These are phyloP conservation scores for Garcia nutans DNA, from an alignment of 345 rosid species.

Conservation along the genomic window DNA sequence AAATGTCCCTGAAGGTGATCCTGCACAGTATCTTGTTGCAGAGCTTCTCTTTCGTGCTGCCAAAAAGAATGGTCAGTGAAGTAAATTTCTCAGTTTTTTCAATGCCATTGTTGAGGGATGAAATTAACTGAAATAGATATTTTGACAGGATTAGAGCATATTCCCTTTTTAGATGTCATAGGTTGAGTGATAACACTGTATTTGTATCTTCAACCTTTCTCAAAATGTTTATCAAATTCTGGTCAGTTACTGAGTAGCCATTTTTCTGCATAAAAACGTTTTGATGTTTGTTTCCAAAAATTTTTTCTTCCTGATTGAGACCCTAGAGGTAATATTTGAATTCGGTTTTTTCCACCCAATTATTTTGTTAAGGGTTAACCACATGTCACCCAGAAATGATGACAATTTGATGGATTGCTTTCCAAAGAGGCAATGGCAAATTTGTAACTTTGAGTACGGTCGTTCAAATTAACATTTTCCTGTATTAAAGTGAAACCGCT, in stretches of 20 bases:
- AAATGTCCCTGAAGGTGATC: constrained; percentile 95
- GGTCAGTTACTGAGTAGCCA: neutral
- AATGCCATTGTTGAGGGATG: neutral
- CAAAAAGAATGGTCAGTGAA: constrained; percentile 75
- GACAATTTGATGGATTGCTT: too few species aligned
- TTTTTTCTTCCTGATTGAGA: neutral
- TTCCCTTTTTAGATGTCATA: neutral
- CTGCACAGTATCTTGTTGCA: constrained; percentile 90
- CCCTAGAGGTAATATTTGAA: neutral
- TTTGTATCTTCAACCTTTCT: neutral
- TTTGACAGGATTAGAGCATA: neutral
- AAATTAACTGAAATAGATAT: neutral
- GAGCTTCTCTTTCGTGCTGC: constrained; percentile 96
- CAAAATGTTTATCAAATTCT: neutral
- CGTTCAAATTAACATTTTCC: too few species aligned
- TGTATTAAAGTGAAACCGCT: too few species aligned
- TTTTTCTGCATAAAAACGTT: neutral
- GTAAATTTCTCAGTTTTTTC: neutral
- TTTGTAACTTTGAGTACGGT: neutral
- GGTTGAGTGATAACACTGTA: neutral
- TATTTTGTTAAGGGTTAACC: neutral
- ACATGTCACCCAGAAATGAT: too few species aligned
- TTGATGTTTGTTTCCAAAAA: neutral
- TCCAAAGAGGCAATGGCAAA: neutral
- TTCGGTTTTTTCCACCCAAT: neutral